These are phyloP conservation scores for Neurospora sp. DNA, from an alignment of 495 filamentous ascomycete species.

Conservation along the genomic window DNA sequence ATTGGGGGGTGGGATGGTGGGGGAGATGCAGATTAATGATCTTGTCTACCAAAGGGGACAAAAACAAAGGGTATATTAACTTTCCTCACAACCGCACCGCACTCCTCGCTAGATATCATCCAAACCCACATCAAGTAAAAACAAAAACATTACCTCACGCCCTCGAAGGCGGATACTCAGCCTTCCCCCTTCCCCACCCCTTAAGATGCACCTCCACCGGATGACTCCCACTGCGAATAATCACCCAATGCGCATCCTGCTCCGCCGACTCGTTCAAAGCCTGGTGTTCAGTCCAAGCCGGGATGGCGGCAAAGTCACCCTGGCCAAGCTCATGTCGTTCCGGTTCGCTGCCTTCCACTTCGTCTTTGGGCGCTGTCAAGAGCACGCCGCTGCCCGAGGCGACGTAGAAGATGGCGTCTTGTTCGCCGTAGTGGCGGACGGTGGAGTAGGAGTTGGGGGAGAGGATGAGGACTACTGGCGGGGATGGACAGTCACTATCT, in stretches of 20 bases:
- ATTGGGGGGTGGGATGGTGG: conserved; percentile 8
- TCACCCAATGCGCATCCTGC: conserved; percentile 48
- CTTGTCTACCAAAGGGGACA: neutral
- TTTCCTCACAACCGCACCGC: neutral
- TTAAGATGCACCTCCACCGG: conserved; percentile 49
- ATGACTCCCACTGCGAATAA: conserved; percentile 45
- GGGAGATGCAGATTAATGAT: neutral
- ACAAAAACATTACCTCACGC: neutral
- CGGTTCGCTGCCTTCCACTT: conserved; percentile 21
- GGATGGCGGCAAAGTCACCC: conserved; percentile 57
- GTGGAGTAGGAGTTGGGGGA: conserved; percentile 30
- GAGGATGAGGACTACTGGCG: conserved; percentile 34
- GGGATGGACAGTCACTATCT: no score
- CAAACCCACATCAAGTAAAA: neutral
- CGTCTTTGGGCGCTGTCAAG: conserved; percentile 22
- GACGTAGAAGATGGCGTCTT: conserved; percentile 40
- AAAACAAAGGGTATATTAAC: neutral
- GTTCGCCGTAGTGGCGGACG: conserved; percentile 38
- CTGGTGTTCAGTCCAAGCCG: conserved; percentile 56
- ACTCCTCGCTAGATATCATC: neutral
- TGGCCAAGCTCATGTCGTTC: conserved; percentile 43
- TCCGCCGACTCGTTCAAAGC: conserved; percentile 50
- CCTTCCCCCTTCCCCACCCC: conserved; percentile 41
- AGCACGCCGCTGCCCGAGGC: conserved; percentile 31
- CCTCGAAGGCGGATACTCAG: conserved; percentile 6